phyloP scores from a whole-genome alignment of 1,284 basidiomycete species.

The Ceratobasidium sp. region DNA sequence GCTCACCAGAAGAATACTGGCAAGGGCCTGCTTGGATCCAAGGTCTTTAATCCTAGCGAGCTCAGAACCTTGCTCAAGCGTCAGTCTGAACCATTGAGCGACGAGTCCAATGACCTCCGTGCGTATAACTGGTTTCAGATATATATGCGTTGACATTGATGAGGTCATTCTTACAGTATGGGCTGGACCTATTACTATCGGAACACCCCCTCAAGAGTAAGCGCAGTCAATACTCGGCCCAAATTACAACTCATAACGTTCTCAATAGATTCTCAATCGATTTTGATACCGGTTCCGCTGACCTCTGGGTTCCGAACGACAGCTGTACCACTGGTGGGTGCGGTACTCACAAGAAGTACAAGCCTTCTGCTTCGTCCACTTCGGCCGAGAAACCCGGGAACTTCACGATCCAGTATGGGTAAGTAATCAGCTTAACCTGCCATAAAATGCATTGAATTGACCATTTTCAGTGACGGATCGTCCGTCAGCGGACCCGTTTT shows the following conservation, averaged over 20 bases:
- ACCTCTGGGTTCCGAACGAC: slow-evolving; percentile 55
- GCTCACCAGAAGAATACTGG: slow-evolving; percentile 21
- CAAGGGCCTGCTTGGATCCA: not conserved
- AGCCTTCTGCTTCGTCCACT: slow-evolving; percentile 51
- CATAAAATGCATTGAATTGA: not conserved
- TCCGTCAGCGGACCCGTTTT: slow-evolving; percentile 67
- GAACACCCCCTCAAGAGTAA: not conserved
- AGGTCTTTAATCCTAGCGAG: not conserved
- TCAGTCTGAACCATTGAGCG: slow-evolving; percentile 15
- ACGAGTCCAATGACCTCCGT: not conserved
- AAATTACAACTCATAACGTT: not conserved
- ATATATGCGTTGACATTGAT: not conserved
- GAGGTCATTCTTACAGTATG: not conserved
- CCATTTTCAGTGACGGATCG: slow-evolving; percentile 62
- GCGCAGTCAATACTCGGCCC: not conserved
- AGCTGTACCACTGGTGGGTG: slow-evolving; percentile 52
- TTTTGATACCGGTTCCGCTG: slow-evolving; percentile 50
- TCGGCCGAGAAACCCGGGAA: slow-evolving; percentile 52
- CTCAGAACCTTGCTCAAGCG: not conserved
- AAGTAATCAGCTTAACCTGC: not conserved
- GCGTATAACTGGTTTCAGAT: not conserved
- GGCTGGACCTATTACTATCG: slow-evolving; percentile 10
- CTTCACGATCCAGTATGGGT: slow-evolving; percentile 67
- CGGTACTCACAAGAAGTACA: slow-evolving; percentile 53
- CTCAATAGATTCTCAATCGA: not conserved